phyloP scores from a whole-genome alignment of 2,329 filamentous ascomycete genomes.

The Sporothrix phasma region DNA sequence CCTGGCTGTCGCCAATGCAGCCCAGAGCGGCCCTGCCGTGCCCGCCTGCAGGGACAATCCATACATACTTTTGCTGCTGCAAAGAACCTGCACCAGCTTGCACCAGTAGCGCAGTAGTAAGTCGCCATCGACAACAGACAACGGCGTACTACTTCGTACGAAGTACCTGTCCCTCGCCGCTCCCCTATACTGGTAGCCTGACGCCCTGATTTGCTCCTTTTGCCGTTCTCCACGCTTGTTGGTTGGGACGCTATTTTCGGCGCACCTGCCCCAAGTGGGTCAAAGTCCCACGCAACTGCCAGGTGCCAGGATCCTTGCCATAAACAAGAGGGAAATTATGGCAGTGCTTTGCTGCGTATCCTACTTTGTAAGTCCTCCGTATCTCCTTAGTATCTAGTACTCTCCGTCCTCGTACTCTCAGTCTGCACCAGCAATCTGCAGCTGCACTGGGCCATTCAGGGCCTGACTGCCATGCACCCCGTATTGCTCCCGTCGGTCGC shows the following conservation, averaged over 20 bases:
- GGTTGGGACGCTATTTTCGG: constrained; percentile 7
- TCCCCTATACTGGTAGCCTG: no score
- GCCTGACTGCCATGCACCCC: constrained; percentile 1
- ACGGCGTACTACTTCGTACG: neutral
- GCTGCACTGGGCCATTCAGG: neutral
- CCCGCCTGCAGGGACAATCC: no score
- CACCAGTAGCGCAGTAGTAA: neutral
- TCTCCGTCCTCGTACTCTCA: no score
- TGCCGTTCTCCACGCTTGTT: neutral
- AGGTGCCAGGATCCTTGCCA: neutral
- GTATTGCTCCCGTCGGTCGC: neutral
- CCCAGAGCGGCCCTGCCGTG: no score
- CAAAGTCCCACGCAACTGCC: neutral
- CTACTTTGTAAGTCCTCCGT: no score
- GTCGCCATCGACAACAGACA: neutral
- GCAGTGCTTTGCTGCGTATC: no score
- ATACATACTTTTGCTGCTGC: no score
- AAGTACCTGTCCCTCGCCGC: no score
- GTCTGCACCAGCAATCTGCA: neutral
- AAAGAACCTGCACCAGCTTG: neutral
- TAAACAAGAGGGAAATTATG: neutral
- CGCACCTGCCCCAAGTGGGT: constrained; percentile 8
- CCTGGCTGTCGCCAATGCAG: constrained; percentile 1
- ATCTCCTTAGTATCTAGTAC: no score
- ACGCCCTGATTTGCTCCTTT: neutral